Evolutionary conservation across 805 yeast species (phyloP).

Genomic region (Lachancea kluyveri): DNA sequence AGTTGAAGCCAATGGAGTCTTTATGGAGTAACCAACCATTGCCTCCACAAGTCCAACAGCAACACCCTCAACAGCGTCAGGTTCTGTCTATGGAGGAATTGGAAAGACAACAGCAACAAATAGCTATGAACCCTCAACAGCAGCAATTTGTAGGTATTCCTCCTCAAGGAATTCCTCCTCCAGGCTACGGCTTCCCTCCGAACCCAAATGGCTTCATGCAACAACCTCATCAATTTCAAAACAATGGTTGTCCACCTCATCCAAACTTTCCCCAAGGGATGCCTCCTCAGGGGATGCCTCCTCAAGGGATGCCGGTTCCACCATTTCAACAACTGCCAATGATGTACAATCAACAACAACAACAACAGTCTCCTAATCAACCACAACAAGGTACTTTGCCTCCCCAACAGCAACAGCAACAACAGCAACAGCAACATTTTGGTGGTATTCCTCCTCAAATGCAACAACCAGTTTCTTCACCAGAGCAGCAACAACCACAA

Average conservation of each 20-base stretch:
- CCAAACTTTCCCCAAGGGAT: conserved; percentile 8
- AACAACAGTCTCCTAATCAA: conserved; percentile 8
- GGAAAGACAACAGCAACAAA: conserved; percentile 50
- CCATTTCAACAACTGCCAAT: conserved; percentile 18
- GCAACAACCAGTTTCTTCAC: conserved; percentile 6
- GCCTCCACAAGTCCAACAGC: conserved; percentile 16
- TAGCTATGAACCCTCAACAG: conserved; percentile 21
- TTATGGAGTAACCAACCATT: conserved; percentile 46
- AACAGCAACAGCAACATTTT: conserved; percentile 6
- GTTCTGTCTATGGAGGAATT: conserved; percentile 75
- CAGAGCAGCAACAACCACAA: no score
- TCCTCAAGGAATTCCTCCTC: conserved; percentile 18
- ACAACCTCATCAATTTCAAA: conserved; percentile 16
- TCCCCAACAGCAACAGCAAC: conserved; percentile 21
- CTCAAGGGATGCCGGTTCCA: conserved; percentile 28
- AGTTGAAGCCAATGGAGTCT: conserved; percentile 64
- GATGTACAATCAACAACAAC: conserved; percentile 5
- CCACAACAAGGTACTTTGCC: conserved; percentile 12
- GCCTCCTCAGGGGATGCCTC: conserved; percentile 15
- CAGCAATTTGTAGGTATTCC: conserved; percentile 20
- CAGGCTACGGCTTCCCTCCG: conserved; percentile 19
- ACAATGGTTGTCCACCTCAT: neutral
- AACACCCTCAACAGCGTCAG: conserved; percentile 18
- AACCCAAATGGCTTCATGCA: conserved; percentile 29
- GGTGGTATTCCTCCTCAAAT: conserved; percentile 9